A percentile compares a stretch with the other conserved stretches of the same genome.
Evolutionary conservation across 164 flowering plant species (phyloP).

Genomic region (Piper longum): DNA sequence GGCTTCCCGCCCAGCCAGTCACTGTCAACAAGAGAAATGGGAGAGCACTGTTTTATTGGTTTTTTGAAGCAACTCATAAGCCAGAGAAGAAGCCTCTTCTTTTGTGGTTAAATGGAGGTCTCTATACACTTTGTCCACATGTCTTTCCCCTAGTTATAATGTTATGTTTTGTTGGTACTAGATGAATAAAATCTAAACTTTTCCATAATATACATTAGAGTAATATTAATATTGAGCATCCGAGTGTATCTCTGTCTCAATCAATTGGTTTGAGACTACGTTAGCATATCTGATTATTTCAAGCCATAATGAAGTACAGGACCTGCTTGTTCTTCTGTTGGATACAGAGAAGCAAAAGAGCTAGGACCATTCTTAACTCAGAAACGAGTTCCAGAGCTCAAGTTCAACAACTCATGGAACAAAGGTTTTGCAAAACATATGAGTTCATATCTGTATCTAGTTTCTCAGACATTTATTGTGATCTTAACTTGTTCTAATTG

Average conservation of each 20-base stretch:
- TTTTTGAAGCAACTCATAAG: conserved; percentile 35
- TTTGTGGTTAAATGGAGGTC: conserved; percentile 67
- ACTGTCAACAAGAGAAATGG: conserved; percentile 35
- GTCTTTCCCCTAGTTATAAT: too few species aligned
- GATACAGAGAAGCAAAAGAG: conserved; percentile 13
- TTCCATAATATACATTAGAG: too few species aligned
- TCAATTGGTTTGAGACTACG: too few species aligned
- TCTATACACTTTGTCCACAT: not conserved
- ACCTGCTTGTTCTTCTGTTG: conserved; percentile 15
- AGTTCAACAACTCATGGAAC: conserved; percentile 10
- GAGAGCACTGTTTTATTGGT: conserved; percentile 64
- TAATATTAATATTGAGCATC: too few species aligned
- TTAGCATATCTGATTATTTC: too few species aligned
- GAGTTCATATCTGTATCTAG: too few species aligned
- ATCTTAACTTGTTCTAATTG: not conserved
- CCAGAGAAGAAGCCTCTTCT: conserved; percentile 39
- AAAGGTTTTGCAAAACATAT: conserved; percentile 1
- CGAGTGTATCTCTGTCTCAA: too few species aligned
- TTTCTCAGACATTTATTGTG: too few species aligned
- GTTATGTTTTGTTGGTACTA: too few species aligned
- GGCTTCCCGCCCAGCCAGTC: conserved; percentile 57
- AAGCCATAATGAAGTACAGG: conserved; percentile 1
- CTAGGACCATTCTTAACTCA: conserved; percentile 12
- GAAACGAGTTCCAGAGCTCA: conserved; percentile 3
- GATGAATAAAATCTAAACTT: too few species aligned